phyloP scores from a whole-genome alignment of 2,329 filamentous ascomycete genomes.

The Drechslerella coelobrocha region DNA sequence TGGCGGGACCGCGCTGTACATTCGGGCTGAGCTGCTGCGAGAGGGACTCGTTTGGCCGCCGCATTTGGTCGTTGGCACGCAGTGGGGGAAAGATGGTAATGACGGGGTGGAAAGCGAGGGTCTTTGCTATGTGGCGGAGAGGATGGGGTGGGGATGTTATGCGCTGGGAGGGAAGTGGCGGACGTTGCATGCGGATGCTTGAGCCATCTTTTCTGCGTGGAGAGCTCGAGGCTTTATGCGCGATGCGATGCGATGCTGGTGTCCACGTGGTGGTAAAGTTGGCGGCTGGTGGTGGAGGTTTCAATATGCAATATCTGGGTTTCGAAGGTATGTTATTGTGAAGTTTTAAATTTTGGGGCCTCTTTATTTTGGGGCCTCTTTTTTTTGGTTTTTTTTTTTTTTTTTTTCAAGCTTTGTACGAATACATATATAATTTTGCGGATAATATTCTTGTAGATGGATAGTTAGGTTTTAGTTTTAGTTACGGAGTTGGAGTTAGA shows the following conservation, averaged over 20 bases:
- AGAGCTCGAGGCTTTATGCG: neutral
- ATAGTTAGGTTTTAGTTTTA: too few species aligned
- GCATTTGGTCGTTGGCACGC: slow-evolving; percentile 57
- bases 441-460: too few species aligned
- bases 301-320: too few species aligned
- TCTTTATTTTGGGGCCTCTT: neutral
- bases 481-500: too few species aligned
- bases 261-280: too few species aligned
- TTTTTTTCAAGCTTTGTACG: neutral
- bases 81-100: slow-evolving; percentile 57
- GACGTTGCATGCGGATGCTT: slow-evolving; percentile 55
- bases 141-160: slow-evolving; percentile 55
- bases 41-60: slow-evolving; percentile 57
- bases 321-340: too few species aligned
- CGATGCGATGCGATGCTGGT: too few species aligned
- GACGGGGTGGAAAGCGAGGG: slow-evolving; percentile 59
- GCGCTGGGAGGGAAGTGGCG: slow-evolving; percentile 56
- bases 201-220: neutral
- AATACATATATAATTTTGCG: too few species aligned
- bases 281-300: too few species aligned
- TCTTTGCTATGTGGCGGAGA: slow-evolving; percentile 56
- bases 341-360: neutral
- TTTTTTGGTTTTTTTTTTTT: neutral
- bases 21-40: slow-evolving; percentile 56
- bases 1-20: slow-evolving; percentile 58